A percentile compares a stretch with the other conserved stretches of the same genome.
Conservation (phyloP, 352 stramenopile species). For the Phytophthora tubulina region DNA sequence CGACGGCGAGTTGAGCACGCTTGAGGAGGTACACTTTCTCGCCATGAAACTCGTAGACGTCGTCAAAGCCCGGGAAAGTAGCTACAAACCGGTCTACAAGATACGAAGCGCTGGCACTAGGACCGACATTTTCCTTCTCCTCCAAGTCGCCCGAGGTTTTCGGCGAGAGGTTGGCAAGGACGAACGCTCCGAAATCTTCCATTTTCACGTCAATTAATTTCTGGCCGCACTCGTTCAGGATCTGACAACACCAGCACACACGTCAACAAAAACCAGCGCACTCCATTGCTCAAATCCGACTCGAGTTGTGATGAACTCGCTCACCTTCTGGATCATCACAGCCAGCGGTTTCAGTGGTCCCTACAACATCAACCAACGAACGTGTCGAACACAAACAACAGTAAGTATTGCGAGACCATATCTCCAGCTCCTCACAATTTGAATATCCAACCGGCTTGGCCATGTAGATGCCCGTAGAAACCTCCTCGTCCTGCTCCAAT, state of each 20-base stretch:
- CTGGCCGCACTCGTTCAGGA: constrained; percentile 68
- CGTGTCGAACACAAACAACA: background rate
- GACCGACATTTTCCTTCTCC: constrained; percentile 24
- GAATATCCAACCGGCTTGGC: constrained; percentile 64
- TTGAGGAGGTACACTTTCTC: constrained; percentile 75
- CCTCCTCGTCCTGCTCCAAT: constrained; percentile 74
- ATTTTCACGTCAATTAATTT: constrained; percentile 63
- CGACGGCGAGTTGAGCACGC: constrained; percentile 68
- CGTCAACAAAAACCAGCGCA: background rate
- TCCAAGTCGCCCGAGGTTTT: constrained; percentile 21
- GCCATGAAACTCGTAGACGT: constrained; percentile 61
- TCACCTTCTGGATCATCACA: constrained; percentile 61
- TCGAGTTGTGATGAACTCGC: background rate
- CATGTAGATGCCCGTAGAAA: constrained; percentile 84
- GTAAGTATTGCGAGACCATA: constrained; percentile 1
- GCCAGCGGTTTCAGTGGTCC: constrained; percentile 74
- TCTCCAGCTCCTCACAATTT: background rate
- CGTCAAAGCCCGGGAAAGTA: constrained; percentile 79
- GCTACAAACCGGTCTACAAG: constrained; percentile 64
- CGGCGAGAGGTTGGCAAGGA: constrained; percentile 60
- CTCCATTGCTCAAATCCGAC: background rate
- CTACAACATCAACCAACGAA: constrained; percentile 34
- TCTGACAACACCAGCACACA: constrained; percentile 26
- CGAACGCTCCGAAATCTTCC: constrained; percentile 79
- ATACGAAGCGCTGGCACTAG: constrained; percentile 52